Conservation (phyloP, 78 protist genomes). For the Isochrysis galbana region DNA sequence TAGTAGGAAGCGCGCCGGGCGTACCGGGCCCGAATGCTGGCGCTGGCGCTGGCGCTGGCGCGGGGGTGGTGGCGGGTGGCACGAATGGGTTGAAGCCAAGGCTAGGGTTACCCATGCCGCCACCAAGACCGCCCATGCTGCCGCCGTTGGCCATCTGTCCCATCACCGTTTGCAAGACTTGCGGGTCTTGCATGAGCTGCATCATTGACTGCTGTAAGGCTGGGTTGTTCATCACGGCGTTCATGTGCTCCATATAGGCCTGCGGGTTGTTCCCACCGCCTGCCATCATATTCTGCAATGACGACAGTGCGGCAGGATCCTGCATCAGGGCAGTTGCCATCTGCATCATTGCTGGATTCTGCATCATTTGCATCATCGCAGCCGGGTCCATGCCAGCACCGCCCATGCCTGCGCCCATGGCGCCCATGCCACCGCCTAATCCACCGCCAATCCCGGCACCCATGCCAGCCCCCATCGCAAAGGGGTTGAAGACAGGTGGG, state of each 20-base stretch:
- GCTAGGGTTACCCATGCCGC: background rate
- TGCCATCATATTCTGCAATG: background rate
- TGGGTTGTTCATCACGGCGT: background rate
- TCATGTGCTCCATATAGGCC: background rate
- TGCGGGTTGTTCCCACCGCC: background rate
- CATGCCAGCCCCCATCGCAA: background rate
- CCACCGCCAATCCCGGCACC: background rate
- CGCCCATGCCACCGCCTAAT: constrained; percentile 4
- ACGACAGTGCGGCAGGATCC: background rate
- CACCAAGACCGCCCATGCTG: background rate
- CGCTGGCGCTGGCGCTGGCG: background rate
- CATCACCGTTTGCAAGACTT: background rate
- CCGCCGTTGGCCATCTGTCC: background rate
- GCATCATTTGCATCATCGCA: constrained; percentile 19
- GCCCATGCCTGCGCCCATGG: constrained; percentile 11
- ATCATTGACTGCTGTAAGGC: background rate
- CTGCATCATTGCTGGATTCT: constrained; percentile 24
- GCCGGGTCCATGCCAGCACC: background rate
- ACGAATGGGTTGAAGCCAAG: background rate
- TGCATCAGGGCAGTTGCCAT: background rate
- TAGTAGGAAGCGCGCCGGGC: background rate
- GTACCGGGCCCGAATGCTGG: background rate
- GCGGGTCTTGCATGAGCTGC: constrained; percentile 3
- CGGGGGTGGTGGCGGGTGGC: background rate
- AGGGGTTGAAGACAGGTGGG: background rate